These are phyloP conservation scores for Eutrema japonicum DNA, from an alignment of 345 rosid species.

Conservation along the genomic window DNA sequence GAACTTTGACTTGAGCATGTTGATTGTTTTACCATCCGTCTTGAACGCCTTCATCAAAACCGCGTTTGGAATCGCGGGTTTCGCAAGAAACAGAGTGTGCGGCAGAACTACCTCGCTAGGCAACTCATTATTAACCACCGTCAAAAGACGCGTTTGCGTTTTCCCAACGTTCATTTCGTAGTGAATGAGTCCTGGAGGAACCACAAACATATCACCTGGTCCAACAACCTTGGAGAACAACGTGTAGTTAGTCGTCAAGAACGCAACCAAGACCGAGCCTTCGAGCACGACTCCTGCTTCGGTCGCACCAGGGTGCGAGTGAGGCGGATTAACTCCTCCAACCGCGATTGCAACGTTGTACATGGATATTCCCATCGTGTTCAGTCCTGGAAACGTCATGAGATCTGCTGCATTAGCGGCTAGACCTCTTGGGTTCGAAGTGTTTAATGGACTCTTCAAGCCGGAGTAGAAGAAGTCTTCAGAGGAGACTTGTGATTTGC, in stretches of 20 bases:
- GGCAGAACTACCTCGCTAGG: conserved; percentile 55
- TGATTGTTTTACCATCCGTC: conserved; percentile 46
- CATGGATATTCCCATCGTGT: conserved; percentile 70
- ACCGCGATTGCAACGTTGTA: conserved; percentile 61
- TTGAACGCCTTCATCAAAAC: conserved; percentile 62
- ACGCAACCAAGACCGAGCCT: conserved; percentile 68
- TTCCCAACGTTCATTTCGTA: conserved; percentile 71
- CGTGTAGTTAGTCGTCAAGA: conserved; percentile 53
- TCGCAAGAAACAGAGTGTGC: conserved; percentile 47
- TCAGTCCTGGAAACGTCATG: conserved; percentile 58
- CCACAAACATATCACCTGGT: conserved; percentile 62
- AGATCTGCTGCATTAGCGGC: conserved; percentile 50
- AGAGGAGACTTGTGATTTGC: conserved; percentile 60
- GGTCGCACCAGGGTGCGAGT: conserved; percentile 60
- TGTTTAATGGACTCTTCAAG: conserved; percentile 54
- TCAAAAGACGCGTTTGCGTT: conserved; percentile 51
- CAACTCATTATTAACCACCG: conserved; percentile 69
- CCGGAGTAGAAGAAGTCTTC: conserved; percentile 74
- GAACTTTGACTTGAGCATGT: conserved; percentile 61
- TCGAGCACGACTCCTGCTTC: conserved; percentile 57
- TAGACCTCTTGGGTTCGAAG: conserved; percentile 48
- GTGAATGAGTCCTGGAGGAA: conserved; percentile 65
- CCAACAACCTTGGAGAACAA: conserved; percentile 55
- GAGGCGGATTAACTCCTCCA: conserved; percentile 68
- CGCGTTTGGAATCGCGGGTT: conserved; percentile 57